phyloP scores from a whole-genome alignment of 106 monocot species.

The Platanthera zijinensis region DNA sequence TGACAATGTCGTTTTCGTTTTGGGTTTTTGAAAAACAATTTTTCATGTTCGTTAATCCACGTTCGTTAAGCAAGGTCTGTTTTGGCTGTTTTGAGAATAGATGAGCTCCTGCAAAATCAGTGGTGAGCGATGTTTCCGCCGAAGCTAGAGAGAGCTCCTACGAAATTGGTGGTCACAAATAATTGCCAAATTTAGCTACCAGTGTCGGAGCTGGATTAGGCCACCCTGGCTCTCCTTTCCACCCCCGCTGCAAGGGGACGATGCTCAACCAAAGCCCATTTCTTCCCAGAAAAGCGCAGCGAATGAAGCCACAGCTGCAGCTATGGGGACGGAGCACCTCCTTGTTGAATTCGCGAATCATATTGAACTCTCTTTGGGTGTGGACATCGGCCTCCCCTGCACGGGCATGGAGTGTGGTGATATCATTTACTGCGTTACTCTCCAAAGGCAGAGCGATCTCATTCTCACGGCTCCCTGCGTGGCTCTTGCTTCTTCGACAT shows the following conservation, averaged over 20 bases:
- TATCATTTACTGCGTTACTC: slow-evolving; percentile 88
- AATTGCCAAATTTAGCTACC: neutral
- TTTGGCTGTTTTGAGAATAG: too few relatives aligned
- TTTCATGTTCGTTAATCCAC: too few relatives aligned
- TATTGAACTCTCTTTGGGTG: slow-evolving; percentile 45
- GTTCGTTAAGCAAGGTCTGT: too few relatives aligned
- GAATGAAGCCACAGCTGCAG: neutral
- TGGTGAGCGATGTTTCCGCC: too few relatives aligned
- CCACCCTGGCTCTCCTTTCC: too few relatives aligned
- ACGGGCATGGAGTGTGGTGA: slow-evolving; percentile 97
- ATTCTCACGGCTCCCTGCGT: slow-evolving; percentile 71
- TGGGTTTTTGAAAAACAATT: too few relatives aligned
- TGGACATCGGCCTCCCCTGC: slow-evolving; percentile 91
- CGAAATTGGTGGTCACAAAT: too few relatives aligned
- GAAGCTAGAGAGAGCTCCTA: too few relatives aligned
- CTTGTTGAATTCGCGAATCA: neutral
- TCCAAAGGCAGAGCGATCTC: slow-evolving; percentile 60
- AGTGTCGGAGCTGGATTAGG: neutral
- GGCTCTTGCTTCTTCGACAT: slow-evolving; percentile 46
- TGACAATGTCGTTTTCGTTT: too few relatives aligned
- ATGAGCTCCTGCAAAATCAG: too few relatives aligned
- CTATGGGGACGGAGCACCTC: neutral
- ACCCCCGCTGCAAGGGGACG: neutral
- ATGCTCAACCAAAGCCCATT: neutral
- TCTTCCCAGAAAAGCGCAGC: neutral